phyloP scores from a whole-genome alignment of 2,329 filamentous ascomycete genomes.

The Hymenoscyphus linearis region DNA sequence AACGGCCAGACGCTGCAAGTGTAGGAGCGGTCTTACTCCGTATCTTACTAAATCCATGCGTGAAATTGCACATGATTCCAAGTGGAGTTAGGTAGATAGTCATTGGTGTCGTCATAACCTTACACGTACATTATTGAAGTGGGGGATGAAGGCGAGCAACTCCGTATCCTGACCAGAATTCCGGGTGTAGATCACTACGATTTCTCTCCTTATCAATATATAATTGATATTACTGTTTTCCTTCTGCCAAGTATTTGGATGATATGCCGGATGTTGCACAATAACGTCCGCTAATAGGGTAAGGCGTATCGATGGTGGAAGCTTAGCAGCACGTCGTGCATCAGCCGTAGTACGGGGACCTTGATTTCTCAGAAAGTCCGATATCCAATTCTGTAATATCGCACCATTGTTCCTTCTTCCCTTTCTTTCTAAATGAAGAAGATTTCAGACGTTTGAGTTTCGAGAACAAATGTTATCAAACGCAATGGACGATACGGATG shows the following conservation, averaged over 20 bases:
- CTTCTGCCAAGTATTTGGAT: background rate
- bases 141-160: background rate
- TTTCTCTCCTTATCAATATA: background rate
- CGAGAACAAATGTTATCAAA: background rate
- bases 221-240: background rate
- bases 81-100: background rate
- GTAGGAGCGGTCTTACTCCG: background rate
- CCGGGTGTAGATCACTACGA: background rate
- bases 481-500: conserved; percentile 15
- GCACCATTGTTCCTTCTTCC: background rate
- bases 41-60: background rate
- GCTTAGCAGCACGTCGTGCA: background rate
- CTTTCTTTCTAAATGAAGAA: background rate
- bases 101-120: background rate
- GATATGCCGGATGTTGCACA: background rate
- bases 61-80: background rate
- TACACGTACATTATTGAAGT: background rate
- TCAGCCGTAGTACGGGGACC: background rate
- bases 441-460: background rate
- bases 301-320: background rate
- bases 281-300: background rate
- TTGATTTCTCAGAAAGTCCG: background rate
- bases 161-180: background rate
- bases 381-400: background rate
- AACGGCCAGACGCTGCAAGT: background rate